Percentiles rank a stretch among this genome's conserved stretches.
phyloP scores from a whole-genome alignment of 257 asterid genomes.

The Fraxinus excelsior region DNA sequence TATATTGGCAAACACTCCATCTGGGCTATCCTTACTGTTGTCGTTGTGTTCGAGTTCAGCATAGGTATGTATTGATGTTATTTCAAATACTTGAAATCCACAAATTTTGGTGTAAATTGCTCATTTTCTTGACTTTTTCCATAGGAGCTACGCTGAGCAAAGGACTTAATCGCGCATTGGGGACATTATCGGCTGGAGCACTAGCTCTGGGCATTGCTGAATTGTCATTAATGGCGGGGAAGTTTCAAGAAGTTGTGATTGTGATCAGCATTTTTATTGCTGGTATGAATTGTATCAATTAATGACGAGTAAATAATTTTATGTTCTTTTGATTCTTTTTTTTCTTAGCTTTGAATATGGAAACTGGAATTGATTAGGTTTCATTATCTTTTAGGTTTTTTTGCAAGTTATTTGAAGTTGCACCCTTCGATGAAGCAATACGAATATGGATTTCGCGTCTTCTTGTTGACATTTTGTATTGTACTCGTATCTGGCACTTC shows the following conservation, averaged over 20 bases:
- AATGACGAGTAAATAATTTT: neutral
- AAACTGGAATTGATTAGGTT: neutral
- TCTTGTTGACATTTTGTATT: slow-evolving; percentile 80
- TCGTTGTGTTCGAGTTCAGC: slow-evolving; percentile 90
- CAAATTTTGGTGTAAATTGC: neutral
- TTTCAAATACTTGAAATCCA: neutral
- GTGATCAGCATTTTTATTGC: slow-evolving; percentile 78
- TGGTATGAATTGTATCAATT: slow-evolving; percentile 36
- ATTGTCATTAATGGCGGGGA: slow-evolving; percentile 48
- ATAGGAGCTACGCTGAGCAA: slow-evolving; percentile 52
- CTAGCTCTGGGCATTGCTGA: slow-evolving; percentile 47
- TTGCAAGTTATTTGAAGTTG: slow-evolving; percentile 72
- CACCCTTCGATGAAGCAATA: slow-evolving; percentile 86
- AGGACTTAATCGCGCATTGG: slow-evolving; percentile 53
- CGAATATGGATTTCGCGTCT: slow-evolving; percentile 90
- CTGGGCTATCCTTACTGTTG: slow-evolving; percentile 87
- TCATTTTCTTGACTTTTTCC: neutral
- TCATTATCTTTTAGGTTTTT: slow-evolving; percentile 30
- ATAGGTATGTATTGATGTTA: slow-evolving; percentile 47
- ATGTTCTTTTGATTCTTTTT: neutral
- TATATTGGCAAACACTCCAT: slow-evolving; percentile 52
- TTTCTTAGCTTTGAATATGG: neutral
- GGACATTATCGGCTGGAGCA: slow-evolving; percentile 55
- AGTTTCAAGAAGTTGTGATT: slow-evolving; percentile 54
- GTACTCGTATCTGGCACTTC: slow-evolving; percentile 77